A percentile compares a stretch with the other conserved stretches of the same genome.
phyloP scores from a whole-genome alignment of 2,329 filamentous ascomycete genomes.

The Diplodia mutila region DNA sequence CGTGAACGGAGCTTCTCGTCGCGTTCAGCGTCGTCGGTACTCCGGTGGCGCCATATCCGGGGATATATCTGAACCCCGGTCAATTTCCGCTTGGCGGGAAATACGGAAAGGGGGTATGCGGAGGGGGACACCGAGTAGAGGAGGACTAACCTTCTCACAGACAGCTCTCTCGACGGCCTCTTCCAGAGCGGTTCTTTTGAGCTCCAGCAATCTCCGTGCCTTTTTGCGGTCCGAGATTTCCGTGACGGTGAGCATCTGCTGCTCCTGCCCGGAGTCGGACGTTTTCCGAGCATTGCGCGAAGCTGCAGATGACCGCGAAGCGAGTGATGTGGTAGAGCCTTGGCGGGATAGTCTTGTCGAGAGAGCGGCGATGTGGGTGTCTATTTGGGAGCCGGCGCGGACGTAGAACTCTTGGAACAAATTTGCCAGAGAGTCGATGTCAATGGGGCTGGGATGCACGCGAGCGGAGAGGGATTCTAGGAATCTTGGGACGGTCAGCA shows the following conservation, averaged over 20 bases:
- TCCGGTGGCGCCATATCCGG: conserved; percentile 87
- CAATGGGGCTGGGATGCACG: conserved; percentile 81
- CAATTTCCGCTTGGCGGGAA: conserved; percentile 38
- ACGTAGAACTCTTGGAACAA: conserved; percentile 95
- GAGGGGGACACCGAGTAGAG: background rate
- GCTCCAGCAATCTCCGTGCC: conserved; percentile 75
- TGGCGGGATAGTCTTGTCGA: conserved; percentile 75
- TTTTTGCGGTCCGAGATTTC: conserved; percentile 82
- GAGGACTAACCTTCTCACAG: conserved; percentile 65
- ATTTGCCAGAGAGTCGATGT: conserved; percentile 78
- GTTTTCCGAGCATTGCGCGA: conserved; percentile 45
- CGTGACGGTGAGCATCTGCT: conserved; percentile 88
- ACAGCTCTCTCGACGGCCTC: conserved; percentile 88
- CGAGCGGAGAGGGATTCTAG: conserved; percentile 87
- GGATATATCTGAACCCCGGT: conserved; percentile 59
- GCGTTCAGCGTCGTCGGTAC: conserved; percentile 89
- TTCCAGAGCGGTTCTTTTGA: conserved; percentile 76
- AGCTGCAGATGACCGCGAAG: conserved; percentile 53
- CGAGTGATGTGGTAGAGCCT: conserved; percentile 56
- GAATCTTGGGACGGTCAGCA: conserved; percentile 62
- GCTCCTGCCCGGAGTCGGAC: conserved; percentile 52
- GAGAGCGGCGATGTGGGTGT: conserved; percentile 81
- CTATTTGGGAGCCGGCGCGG: conserved; percentile 77
- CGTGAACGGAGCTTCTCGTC: conserved; percentile 95
- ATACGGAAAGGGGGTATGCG: background rate